These are phyloP conservation scores for Wallacemonas sp. DNA, from an alignment of 208 protist species.

Conservation along the genomic window DNA sequence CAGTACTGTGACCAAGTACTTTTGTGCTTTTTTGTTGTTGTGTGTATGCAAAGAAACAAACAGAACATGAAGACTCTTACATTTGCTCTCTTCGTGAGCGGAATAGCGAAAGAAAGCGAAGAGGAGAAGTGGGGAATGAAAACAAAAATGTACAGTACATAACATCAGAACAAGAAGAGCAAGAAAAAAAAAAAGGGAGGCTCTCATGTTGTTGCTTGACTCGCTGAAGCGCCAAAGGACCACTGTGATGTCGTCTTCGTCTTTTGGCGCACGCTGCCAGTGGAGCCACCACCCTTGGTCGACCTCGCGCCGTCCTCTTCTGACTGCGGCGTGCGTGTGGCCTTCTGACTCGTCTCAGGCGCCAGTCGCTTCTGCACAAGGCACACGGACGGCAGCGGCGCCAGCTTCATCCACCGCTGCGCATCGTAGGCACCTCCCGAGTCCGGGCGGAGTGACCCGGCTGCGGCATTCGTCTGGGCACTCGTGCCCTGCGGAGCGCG, in stretches of 20 bases:
- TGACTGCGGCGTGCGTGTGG: neutral
- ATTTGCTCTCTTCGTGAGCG: no score
- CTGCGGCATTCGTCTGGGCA: neutral
- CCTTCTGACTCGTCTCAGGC: constrained; percentile 1
- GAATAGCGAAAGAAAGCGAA: neutral
- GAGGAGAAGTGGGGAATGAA: neutral
- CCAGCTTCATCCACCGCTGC: constrained; percentile 38
- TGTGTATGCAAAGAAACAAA: no score
- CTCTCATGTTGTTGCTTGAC: neutral
- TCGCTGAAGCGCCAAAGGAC: neutral
- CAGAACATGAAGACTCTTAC: no score
- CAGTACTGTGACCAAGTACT: no score
- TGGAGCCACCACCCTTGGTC: no score
- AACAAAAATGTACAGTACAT: neutral
- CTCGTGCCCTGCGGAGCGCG: neutral
- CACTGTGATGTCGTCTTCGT: constrained; percentile 2
- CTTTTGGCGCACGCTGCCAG: no score
- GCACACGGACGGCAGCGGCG: constrained; percentile 58
- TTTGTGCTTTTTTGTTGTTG: no score
- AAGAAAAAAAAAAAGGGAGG: neutral
- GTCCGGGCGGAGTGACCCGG: no score
- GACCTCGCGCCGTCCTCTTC: no score
- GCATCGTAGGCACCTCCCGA: constrained; percentile 7
- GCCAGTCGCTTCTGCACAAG: constrained; percentile 55
- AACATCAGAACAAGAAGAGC: constrained; percentile 13